Evolutionary conservation across 768 basidiomycete genomes (phyloP).

Genomic region (Lactarius hengduanensis): DNA sequence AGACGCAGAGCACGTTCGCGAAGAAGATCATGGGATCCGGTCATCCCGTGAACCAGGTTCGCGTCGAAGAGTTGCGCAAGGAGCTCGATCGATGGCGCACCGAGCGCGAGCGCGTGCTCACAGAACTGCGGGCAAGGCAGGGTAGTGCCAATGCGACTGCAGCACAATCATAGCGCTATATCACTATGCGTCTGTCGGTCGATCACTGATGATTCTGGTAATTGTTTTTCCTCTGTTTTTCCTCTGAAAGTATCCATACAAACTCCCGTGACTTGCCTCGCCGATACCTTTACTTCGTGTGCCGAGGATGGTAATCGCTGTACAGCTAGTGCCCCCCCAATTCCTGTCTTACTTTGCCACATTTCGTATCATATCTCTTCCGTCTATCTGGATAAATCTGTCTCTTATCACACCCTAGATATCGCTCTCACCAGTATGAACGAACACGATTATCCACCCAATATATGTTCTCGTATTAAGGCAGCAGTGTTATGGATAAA

Average conservation of each 20-base stretch:
- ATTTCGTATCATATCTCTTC: conserved; percentile 10
- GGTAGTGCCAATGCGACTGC: background rate
- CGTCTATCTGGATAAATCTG: background rate
- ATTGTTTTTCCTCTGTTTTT: no score
- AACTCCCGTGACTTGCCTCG: background rate
- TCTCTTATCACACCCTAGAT: background rate
- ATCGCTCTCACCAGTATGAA: background rate
- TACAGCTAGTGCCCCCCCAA: conserved; percentile 9
- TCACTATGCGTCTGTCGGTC: background rate
- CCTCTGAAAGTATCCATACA: background rate
- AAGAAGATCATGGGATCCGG: conserved; percentile 50
- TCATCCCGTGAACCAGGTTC: conserved; percentile 69
- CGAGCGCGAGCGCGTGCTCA: conserved; percentile 39
- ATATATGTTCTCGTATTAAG: conserved; percentile 8
- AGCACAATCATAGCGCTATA: conserved; percentile 7
- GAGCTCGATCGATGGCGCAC: conserved; percentile 75
- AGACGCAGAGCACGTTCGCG: conserved; percentile 33
- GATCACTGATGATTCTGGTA: conserved; percentile 1
- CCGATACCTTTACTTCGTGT: conserved; percentile 8
- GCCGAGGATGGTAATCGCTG: conserved; percentile 18
- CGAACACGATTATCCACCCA: background rate
- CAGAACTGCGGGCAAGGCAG: conserved; percentile 21
- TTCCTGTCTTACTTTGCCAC: no score
- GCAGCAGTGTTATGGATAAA: conserved; percentile 19
- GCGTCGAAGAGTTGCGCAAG: conserved; percentile 56